Percentiles rank a stretch among this genome's conserved stretches.
phyloP scores from a whole-genome alignment of 495 filamentous ascomycete genomes.

The Sordaria brevicollis region DNA sequence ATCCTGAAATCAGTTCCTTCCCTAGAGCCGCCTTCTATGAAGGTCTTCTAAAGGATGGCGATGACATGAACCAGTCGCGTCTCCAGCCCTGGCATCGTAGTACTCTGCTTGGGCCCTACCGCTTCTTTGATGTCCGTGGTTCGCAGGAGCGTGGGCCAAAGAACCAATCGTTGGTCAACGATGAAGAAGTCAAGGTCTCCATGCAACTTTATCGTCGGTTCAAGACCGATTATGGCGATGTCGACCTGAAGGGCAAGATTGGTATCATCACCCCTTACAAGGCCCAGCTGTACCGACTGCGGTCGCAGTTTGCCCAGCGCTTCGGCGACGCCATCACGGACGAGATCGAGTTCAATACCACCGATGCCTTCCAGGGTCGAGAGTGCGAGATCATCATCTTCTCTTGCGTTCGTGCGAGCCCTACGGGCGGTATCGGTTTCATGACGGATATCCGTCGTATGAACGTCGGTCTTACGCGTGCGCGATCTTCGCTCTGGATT shows the following conservation, averaged over 20 bases:
- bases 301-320: conserved; percentile 51
- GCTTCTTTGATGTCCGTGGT: conserved; percentile 95
- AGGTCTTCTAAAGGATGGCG: conserved; percentile 71
- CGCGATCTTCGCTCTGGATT: conserved; percentile 91
- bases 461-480: conserved; percentile 96
- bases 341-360: conserved; percentile 91
- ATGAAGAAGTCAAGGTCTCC: conserved; percentile 74
- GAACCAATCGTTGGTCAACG: conserved; percentile 84
- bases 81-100: conserved; percentile 76
- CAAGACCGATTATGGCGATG: conserved; percentile 53
- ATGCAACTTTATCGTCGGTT: conserved; percentile 75
- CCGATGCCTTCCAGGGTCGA: conserved; percentile 93
- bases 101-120: conserved; percentile 73
- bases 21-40: conserved; percentile 91
- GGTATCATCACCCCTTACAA: conserved; percentile 98
- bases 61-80: conserved; percentile 66
- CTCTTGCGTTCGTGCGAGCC: conserved; percentile 87
- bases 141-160: conserved; percentile 65
- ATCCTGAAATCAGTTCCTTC: conserved; percentile 86
- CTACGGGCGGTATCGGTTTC: conserved; percentile 89
- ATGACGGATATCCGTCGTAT: conserved; percentile 96
- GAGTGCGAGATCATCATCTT: conserved; percentile 98
- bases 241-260: conserved; percentile 71
- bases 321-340: conserved; percentile 70
- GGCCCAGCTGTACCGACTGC: conserved; percentile 75